A percentile compares a stretch with the other conserved stretches of the same genome.
Conservation (phyloP, 129 eudicot species). For the Saussurea involucrata region DNA sequence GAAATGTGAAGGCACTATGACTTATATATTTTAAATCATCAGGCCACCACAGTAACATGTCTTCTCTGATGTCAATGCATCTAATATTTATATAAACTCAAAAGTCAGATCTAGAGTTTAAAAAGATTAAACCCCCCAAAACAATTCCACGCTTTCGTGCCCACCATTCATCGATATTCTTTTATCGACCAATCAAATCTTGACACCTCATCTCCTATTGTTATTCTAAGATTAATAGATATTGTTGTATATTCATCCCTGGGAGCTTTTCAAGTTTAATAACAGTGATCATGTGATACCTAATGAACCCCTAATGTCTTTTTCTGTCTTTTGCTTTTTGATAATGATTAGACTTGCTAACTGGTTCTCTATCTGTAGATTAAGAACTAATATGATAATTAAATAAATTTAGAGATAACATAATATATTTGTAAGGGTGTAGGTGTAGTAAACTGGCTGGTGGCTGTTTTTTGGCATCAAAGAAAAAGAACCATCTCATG, state of each 20-base stretch:
- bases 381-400: conserved; percentile 19
- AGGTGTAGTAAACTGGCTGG: conserved; percentile 36
- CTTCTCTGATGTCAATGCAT: conserved; percentile 17
- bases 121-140: conserved; percentile 22
- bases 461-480: conserved; percentile 33
- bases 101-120: conserved; percentile 31
- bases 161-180: conserved; percentile 46
- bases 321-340: conserved; percentile 29
- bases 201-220: conserved; percentile 34
- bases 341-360: conserved; percentile 35
- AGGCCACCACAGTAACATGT: conserved; percentile 9
- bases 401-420: conserved; percentile 32
- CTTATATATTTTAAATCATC: background rate
- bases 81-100: conserved; percentile 21
- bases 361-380: conserved; percentile 9
- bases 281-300: conserved; percentile 31
- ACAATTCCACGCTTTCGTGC: conserved; percentile 49
- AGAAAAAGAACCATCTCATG: conserved; percentile 32
- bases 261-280: conserved; percentile 34
- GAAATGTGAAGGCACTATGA: conserved; percentile 24
- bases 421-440: conserved; percentile 16
- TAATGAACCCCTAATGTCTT: conserved; percentile 18
- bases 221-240: conserved; percentile 1
- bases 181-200: conserved; percentile 22
- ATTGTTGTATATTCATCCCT: conserved; percentile 41